A percentile compares a stretch with the other conserved stretches of the same genome.
Evolutionary conservation across 208 protist species (phyloP).

Genomic region (Leishmania martiniquensis): DNA sequence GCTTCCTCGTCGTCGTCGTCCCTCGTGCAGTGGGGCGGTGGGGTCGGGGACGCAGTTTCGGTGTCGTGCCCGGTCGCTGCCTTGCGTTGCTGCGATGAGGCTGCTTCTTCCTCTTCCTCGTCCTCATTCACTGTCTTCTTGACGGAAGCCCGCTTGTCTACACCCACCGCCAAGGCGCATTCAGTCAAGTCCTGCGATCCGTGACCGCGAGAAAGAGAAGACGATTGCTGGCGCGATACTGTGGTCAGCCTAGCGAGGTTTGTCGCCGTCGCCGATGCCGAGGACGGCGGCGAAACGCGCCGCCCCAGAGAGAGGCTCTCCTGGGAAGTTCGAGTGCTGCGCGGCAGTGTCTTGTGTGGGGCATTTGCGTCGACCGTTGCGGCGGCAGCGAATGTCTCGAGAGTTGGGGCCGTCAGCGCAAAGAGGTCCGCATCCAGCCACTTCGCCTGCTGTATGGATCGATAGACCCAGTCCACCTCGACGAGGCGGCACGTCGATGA

Average conservation of each 20-base stretch:
- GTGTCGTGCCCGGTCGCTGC: background rate
- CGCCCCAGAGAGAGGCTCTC: background rate
- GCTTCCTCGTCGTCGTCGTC: slow-evolving; percentile 34
- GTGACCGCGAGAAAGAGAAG: background rate
- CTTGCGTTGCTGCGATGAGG: slow-evolving; percentile 20
- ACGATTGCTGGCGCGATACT: background rate
- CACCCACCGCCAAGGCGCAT: background rate
- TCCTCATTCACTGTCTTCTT: slow-evolving; percentile 4
- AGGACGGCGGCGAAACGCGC: background rate
- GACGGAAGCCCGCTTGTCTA: background rate
- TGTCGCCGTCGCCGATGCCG: slow-evolving; percentile 2
- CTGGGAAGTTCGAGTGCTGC: background rate
- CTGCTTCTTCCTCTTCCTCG: slow-evolving; percentile 24
- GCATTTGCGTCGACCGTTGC: background rate
- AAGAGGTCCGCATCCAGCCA: slow-evolving; percentile 64
- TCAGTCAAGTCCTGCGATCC: background rate
- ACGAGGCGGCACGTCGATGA: slow-evolving; percentile 48
- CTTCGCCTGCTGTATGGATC: slow-evolving; percentile 37
- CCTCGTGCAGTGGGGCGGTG: background rate
- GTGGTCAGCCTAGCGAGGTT: background rate
- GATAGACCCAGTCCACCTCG: slow-evolving; percentile 53
- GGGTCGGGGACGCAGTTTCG: background rate
- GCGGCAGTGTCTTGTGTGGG: background rate
- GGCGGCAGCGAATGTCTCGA: slow-evolving; percentile 24
- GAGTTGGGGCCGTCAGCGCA: slow-evolving; percentile 34